Base-by-base conservation (phyloP, 345 rosid species). In the Barbarea vulgaris region DNA sequence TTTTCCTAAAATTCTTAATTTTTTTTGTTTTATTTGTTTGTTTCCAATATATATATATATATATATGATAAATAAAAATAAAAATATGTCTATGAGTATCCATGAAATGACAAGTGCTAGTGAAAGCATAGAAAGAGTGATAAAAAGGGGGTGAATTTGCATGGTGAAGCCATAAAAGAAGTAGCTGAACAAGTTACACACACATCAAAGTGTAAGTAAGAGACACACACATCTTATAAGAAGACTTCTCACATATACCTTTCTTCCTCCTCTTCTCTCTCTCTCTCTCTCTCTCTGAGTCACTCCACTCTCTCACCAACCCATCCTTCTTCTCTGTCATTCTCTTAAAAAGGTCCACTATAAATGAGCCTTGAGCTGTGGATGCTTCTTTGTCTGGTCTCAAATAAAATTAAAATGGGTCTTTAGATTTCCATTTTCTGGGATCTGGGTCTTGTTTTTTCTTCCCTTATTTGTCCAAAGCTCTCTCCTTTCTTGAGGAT, bases 401-500 rank as follows among this genome's bases (percentile, higher is more conserved):
- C 4, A 66, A 33, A 21, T 41, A 34, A 41, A 54, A 39, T 56
- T 18, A 47, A 39, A 73, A 71, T 64, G 81, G 81, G 75, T 69
- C 72, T 59, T 46, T 80, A 76, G 74, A 69, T 79, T 76, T 80
- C 74, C 41, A 54, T 50, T 71, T 68, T 79, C 75, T 81, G 76
- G 68, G 92, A 87, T 85, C 89, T 82, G 82, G 68, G 84, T 80
- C 47, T 53, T 75, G 61, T 67, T 46, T 13, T 69, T 25, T 53
- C 72, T 54, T 64, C 60, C 67, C 36, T 18, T 41, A 62, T 54
- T 39, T 9, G 15, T 37, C 12, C 10, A 77, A 77, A 78, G 81
- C 46, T 77, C 4, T 3, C 15, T 77, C 56, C 64, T 77, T 72
- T 71, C 80, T 57, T 4, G 24, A 69, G 51, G 53, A 77, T 54